Evolutionary conservation across 1,284 basidiomycete genomes (phyloP).

Genomic region (Schizophyllum amplum): DNA sequence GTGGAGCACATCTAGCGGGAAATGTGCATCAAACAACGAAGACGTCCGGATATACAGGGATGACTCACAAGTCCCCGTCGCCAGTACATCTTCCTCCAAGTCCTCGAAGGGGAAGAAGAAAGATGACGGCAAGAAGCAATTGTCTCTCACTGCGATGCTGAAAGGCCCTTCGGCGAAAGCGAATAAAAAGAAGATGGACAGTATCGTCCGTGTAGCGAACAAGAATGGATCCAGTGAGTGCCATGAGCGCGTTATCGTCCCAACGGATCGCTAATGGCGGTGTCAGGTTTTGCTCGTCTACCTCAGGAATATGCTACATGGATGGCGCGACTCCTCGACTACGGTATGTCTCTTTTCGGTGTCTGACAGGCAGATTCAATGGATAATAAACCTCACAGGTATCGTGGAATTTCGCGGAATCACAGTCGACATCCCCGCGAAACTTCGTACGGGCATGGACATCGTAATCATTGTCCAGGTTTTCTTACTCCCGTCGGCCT

Average conservation of each 20-base stretch:
- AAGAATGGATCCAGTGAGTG: slow-evolving; percentile 52
- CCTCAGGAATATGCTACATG: slow-evolving; percentile 61
- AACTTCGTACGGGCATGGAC: slow-evolving; percentile 57
- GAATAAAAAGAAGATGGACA: slow-evolving; percentile 51
- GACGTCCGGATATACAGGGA: slow-evolving; percentile 51
- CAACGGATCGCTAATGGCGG: slow-evolving; percentile 6
- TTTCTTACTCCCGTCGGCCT: slow-evolving; percentile 59
- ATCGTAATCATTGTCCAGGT: slow-evolving; percentile 65
- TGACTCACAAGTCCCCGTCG: slow-evolving; percentile 16
- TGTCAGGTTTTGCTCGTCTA: slow-evolving; percentile 63
- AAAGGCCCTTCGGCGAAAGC: slow-evolving; percentile 39
- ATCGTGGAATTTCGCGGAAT: slow-evolving; percentile 56
- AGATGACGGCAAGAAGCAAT: slow-evolving; percentile 44
- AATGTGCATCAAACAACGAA: slow-evolving; percentile 65
- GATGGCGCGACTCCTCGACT: slow-evolving; percentile 67
- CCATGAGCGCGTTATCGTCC: not conserved
- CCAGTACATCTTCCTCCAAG: no score
- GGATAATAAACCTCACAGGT: slow-evolving; percentile 26
- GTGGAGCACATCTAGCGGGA: slow-evolving; percentile 72
- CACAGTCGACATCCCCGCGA: slow-evolving; percentile 65
- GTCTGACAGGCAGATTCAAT: not conserved
- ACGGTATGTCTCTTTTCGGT: slow-evolving; percentile 32
- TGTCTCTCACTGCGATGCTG: slow-evolving; percentile 57
- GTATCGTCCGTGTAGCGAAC: slow-evolving; percentile 63
- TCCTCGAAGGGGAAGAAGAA: slow-evolving; percentile 28